Conservation (phyloP, 192 early-diverging fungal species). For the Backusella circina region DNA sequence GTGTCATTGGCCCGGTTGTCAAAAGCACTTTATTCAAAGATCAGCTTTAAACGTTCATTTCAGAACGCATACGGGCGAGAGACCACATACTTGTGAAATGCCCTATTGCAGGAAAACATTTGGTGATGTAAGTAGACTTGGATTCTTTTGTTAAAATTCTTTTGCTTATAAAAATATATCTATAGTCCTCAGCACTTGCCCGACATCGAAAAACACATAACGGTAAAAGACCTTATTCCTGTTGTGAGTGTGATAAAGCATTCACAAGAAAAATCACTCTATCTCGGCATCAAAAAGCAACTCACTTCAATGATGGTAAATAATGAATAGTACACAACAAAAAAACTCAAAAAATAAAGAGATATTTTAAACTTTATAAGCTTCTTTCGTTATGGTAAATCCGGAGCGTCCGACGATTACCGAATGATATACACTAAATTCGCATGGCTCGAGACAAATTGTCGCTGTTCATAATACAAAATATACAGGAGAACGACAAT, state of each 20-base stretch:
- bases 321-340: neutral
- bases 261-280: slow-evolving; percentile 68
- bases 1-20: slow-evolving; percentile 60
- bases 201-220: slow-evolving; percentile 21
- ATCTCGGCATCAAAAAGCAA: slow-evolving; percentile 54
- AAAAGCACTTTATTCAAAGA: slow-evolving; percentile 66
- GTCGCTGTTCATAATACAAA: too few relatives aligned
- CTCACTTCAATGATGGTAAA: neutral
- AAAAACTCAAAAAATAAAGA: neutral
- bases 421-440: too few relatives aligned
- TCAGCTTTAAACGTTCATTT: slow-evolving; percentile 74
- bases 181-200: slow-evolving; percentile 26
- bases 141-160: neutral
- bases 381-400: neutral
- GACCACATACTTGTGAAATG: slow-evolving; percentile 64
- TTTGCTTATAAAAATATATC: neutral
- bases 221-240: slow-evolving; percentile 16
- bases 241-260: slow-evolving; percentile 62
- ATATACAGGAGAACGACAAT: too few relatives aligned
- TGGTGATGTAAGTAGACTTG: slow-evolving; percentile 50
- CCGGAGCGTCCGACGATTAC: neutral
- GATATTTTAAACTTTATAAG: too few relatives aligned
- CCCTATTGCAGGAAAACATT: slow-evolving; percentile 67
- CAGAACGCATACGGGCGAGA: slow-evolving; percentile 70
- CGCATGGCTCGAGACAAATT: too few relatives aligned